Conservation (phyloP, 306 rosid species). For the Dryas alaskensis region DNA sequence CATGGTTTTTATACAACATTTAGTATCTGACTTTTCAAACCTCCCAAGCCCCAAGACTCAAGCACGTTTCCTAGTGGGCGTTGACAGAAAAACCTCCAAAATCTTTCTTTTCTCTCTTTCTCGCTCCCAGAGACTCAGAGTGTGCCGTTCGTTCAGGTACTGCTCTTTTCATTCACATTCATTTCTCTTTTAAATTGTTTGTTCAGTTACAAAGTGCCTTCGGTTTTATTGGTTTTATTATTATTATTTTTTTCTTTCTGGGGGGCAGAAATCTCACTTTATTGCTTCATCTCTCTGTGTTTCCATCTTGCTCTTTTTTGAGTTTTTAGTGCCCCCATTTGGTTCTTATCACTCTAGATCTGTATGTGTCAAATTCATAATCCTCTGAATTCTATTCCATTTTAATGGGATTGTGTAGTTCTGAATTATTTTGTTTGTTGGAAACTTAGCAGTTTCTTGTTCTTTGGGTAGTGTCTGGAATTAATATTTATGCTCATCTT, state of each 20-base stretch:
- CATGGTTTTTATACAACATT: neutral
- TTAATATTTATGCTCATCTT: neutral
- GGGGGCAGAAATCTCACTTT: too few species aligned
- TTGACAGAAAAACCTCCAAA: neutral
- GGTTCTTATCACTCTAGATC: slow-evolving; percentile 1
- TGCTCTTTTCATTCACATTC: neutral
- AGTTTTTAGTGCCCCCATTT: neutral
- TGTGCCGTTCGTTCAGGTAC: neutral
- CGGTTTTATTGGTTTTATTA: neutral
- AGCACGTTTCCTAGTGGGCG: neutral
- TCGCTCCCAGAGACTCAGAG: neutral
- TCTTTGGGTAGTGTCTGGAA: neutral
- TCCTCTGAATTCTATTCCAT: neutral
- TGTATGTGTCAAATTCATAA: neutral
- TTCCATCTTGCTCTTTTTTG: neutral
- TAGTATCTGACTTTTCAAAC: neutral
- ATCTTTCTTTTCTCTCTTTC: neutral
- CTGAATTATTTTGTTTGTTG: neutral
- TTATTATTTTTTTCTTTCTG: too few species aligned
- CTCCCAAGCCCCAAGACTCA: too few species aligned
- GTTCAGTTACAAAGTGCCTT: neutral
- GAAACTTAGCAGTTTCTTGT: too few species aligned
- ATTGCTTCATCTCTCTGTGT: neutral
- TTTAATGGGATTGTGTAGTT: neutral
- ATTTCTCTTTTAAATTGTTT: neutral